Evolutionary conservation across 2,329 filamentous ascomycete species (phyloP).

Genomic region (Diaporthe eres): DNA sequence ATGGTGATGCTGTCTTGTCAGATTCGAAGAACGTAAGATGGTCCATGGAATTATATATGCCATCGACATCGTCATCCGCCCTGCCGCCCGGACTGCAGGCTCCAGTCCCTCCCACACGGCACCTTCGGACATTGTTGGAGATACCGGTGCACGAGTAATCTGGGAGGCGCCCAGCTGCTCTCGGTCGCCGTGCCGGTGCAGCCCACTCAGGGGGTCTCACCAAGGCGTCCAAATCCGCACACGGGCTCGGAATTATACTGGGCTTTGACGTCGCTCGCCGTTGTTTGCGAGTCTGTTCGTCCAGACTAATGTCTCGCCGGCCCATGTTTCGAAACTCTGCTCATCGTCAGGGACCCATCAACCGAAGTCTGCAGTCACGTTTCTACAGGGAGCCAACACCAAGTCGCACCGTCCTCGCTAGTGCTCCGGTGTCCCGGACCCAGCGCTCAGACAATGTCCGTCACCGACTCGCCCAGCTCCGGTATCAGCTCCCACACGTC

Average conservation of each 20-base stretch:
- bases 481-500: constrained; percentile 10
- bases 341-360: constrained; percentile 64
- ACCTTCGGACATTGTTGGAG: constrained; percentile 41
- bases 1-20: background rate
- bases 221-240: background rate
- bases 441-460: constrained; percentile 30
- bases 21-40: background rate
- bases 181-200: constrained; percentile 33
- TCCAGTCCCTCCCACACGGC: constrained; percentile 3
- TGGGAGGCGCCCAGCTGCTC: constrained; percentile 4
- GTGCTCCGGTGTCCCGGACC: constrained; percentile 24
- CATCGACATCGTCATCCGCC: background rate
- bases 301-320: constrained; percentile 28
- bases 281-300: background rate
- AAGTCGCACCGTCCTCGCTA: background rate
- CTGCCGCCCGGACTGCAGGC: background rate
- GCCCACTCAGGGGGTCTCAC: constrained; percentile 19
- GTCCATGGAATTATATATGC: constrained; percentile 31
- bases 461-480: constrained; percentile 15
- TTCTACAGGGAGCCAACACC: background rate
- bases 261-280: constrained; percentile 11
- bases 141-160: constrained; percentile 32
- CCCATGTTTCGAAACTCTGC: constrained; percentile 68
- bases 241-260: background rate
- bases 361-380: constrained; percentile 46